These are phyloP conservation scores for Chalciporus pseudorubinellus DNA, from an alignment of 768 basidiomycete genomes.

Conservation along the genomic window DNA sequence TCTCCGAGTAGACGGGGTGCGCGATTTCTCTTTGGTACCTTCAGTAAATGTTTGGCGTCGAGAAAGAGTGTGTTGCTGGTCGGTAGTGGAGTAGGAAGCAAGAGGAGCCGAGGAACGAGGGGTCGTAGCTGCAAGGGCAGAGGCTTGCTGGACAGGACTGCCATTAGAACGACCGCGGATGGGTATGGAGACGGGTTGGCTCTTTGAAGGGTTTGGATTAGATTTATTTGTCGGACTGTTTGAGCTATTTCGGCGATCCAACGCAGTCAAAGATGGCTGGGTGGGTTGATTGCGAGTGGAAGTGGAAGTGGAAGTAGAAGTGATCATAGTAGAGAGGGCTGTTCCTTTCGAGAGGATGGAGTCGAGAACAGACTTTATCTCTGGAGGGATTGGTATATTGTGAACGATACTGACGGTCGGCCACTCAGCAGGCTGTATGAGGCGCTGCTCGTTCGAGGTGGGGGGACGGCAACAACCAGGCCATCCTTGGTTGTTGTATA, in stretches of 20 bases:
- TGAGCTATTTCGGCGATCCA: conserved; percentile 49
- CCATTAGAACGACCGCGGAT: conserved; percentile 49
- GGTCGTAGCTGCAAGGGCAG: conserved; percentile 24
- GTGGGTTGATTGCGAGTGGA: conserved; percentile 32
- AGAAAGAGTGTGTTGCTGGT: conserved; percentile 37
- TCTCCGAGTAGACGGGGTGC: conserved; percentile 63
- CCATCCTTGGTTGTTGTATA: conserved; percentile 75
- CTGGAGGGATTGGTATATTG: conserved; percentile 67
- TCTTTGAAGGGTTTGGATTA: conserved; percentile 40
- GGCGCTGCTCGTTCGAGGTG: conserved; percentile 50
- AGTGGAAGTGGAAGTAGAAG: conserved; percentile 21
- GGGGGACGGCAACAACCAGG: conserved; percentile 89
- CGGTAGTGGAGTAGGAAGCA: conserved; percentile 48
- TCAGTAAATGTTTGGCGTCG: conserved; percentile 54
- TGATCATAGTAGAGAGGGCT: conserved; percentile 30
- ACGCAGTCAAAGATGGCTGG: conserved; percentile 30
- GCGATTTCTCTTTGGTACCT: conserved; percentile 51
- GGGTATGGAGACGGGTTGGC: conserved; percentile 35
- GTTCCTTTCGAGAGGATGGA: conserved; percentile 43
- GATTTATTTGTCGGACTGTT: conserved; percentile 26
- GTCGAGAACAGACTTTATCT: conserved; percentile 68
- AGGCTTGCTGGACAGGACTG: conserved; percentile 43
- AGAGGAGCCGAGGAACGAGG: conserved; percentile 31
- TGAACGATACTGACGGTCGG: conserved; percentile 74
- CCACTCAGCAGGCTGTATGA: conserved; percentile 77